Conservation (phyloP, 1,284 basidiomycete genomes). For the Termitomyces sp. region DNA sequence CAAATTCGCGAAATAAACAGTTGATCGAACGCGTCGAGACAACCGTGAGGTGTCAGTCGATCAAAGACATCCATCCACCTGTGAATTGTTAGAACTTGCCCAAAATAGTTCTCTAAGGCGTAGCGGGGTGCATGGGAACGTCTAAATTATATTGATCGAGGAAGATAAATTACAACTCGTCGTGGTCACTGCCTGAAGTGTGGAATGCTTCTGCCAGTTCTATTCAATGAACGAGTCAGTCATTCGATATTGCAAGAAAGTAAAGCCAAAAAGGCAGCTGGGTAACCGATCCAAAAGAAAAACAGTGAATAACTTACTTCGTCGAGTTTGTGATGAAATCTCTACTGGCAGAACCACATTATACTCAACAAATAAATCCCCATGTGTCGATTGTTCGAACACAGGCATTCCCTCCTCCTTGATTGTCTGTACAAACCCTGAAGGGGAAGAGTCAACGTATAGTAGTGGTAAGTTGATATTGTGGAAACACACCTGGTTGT, state of each 20-base stretch:
- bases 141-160: neutral
- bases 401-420: slow-evolving; percentile 88
- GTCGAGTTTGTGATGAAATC: slow-evolving; percentile 58
- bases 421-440: slow-evolving; percentile 81
- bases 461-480: neutral
- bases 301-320: slow-evolving; percentile 49
- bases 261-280: neutral
- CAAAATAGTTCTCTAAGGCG: neutral
- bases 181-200: slow-evolving; percentile 37
- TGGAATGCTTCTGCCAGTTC: slow-evolving; percentile 57
- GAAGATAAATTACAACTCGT: slow-evolving; percentile 45
- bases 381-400: slow-evolving; percentile 57
- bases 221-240: slow-evolving; percentile 22
- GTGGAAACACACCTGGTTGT: slow-evolving; percentile 65
- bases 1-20: too few relatives aligned
- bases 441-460: neutral
- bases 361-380: slow-evolving; percentile 89
- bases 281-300: neutral
- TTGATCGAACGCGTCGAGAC: too few relatives aligned
- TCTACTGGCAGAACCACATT: slow-evolving; percentile 79
- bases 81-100: neutral
- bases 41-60: neutral
- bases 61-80: neutral
- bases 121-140: neutral
- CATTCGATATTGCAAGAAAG: neutral